phyloP scores from a whole-genome alignment of 2,329 filamentous ascomycete genomes.

The Metarhizium humberi region DNA sequence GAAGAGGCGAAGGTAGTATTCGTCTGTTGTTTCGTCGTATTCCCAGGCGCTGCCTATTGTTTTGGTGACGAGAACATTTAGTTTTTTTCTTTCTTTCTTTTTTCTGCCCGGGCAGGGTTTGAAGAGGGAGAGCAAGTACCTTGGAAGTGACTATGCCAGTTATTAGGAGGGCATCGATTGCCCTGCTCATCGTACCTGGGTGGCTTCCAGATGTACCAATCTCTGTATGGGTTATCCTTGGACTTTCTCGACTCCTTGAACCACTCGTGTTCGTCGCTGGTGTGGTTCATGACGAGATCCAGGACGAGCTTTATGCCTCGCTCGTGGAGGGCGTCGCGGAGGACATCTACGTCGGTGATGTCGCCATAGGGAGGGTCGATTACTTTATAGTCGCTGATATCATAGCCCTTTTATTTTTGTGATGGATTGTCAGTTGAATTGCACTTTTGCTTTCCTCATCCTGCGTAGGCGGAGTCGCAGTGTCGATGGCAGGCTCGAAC shows the following conservation, averaged over 20 bases:
- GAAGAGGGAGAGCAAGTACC: conserved; percentile 10
- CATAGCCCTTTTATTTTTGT: conserved; percentile 43
- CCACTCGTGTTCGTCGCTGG: conserved; percentile 47
- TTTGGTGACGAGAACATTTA: too few species aligned
- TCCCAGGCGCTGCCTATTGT: conserved; percentile 30
- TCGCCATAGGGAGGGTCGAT: conserved; percentile 61
- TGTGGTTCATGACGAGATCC: conserved; percentile 69
- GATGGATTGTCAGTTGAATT: too few species aligned
- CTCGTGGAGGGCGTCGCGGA: conserved; percentile 52
- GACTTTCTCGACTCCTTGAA: conserved; percentile 46
- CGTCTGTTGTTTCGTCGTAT: conserved; percentile 37
- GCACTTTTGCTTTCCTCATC: too few species aligned
- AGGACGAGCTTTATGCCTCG: conserved; percentile 61
- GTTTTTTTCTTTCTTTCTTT: too few species aligned
- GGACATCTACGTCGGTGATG: conserved; percentile 53
- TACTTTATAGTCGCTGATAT: conserved; percentile 58
- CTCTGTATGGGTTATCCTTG: conserved; percentile 43
- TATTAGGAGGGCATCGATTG: conserved; percentile 52
- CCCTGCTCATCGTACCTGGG: conserved; percentile 46
- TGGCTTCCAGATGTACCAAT: conserved; percentile 60
- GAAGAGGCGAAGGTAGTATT: conserved; percentile 60
- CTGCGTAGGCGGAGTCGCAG: neutral
- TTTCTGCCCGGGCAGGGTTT: neutral
- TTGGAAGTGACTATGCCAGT: conserved; percentile 36
- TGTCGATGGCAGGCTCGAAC: conserved; percentile 13